These are phyloP conservation scores for Aspergillus heteromorphus DNA, from an alignment of 495 filamentous ascomycete species.

Conservation along the genomic window DNA sequence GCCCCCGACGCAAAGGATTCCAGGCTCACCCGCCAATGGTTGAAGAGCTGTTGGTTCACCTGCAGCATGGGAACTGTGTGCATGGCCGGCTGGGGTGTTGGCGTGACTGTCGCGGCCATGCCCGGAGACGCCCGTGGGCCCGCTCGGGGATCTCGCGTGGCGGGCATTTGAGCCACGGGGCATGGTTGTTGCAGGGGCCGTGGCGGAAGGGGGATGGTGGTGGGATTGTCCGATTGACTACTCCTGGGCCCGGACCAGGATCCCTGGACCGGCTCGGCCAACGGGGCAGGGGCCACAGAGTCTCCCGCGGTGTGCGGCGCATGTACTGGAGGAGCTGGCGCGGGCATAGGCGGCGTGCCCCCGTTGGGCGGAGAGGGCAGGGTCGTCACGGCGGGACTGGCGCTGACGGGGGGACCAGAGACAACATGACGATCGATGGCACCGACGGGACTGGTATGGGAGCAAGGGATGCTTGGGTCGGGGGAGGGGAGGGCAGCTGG, in stretches of 20 bases:
- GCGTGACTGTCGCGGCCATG: not conserved
- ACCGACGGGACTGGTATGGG: slow-evolving; percentile 11
- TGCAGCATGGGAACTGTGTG: not conserved
- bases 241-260: not conserved
- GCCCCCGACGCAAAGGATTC: slow-evolving; percentile 1
- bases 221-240: not conserved
- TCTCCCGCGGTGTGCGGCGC: not conserved
- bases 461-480: slow-evolving; percentile 15
- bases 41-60: slow-evolving; percentile 15
- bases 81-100: not conserved
- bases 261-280: not conserved
- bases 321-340: not conserved
- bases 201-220: not conserved
- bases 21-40: slow-evolving; percentile 6
- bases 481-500: slow-evolving; percentile 18
- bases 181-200: not conserved
- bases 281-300: not conserved
- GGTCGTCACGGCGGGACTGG: slow-evolving; percentile 2
- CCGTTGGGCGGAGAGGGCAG: slow-evolving; percentile 7
- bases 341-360: not conserved
- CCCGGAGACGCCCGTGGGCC: not conserved
- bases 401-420: not conserved
- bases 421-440: slow-evolving; percentile 12
- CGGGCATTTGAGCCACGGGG: not conserved
- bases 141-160: not conserved